Evolutionary conservation across 1,284 basidiomycete species (phyloP).

Genomic region (Hypsizygus ulmarius): DNA sequence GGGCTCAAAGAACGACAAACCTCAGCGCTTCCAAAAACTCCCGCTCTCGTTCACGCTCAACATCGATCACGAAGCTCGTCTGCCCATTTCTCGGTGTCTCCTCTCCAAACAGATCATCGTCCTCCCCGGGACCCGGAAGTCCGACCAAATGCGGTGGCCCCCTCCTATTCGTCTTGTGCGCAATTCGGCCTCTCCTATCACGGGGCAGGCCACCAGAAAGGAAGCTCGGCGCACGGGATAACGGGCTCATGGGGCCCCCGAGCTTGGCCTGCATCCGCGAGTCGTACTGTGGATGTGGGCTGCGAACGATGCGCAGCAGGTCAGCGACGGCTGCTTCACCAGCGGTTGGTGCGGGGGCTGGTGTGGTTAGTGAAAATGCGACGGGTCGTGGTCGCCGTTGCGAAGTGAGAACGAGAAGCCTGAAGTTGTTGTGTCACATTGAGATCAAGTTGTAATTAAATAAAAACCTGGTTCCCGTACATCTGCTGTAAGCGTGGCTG

Average conservation of each 20-base stretch:
- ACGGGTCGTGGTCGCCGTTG: constrained; percentile 52
- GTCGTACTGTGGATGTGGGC: constrained; percentile 36
- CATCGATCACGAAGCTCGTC: constrained; percentile 30
- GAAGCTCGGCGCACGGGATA: constrained; percentile 58
- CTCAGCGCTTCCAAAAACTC: constrained; percentile 58
- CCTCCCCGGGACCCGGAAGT: constrained; percentile 25
- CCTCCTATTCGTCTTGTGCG: constrained; percentile 42
- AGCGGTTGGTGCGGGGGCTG: constrained; percentile 49
- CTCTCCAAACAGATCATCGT: constrained; percentile 42
- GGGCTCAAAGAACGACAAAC: constrained; percentile 26
- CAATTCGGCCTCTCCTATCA: constrained; percentile 73
- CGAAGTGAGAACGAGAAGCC: constrained; percentile 76
- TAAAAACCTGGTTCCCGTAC: constrained; percentile 34
- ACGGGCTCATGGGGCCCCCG: constrained; percentile 14
- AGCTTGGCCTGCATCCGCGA: constrained; percentile 28
- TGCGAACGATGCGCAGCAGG: constrained; percentile 57
- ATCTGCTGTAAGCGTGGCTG: constrained; percentile 75
- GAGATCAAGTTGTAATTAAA: neutral
- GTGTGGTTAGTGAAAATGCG: constrained; percentile 51
- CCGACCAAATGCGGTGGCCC: constrained; percentile 23
- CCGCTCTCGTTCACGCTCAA: constrained; percentile 47
- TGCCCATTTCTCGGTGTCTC: constrained; percentile 52
- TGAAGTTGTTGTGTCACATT: constrained; percentile 25
- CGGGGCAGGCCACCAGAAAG: constrained; percentile 67
- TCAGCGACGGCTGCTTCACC: constrained; percentile 65